Conservation (phyloP, 2,329 filamentous ascomycete genomes). For the Paracamarosporium sp. region DNA sequence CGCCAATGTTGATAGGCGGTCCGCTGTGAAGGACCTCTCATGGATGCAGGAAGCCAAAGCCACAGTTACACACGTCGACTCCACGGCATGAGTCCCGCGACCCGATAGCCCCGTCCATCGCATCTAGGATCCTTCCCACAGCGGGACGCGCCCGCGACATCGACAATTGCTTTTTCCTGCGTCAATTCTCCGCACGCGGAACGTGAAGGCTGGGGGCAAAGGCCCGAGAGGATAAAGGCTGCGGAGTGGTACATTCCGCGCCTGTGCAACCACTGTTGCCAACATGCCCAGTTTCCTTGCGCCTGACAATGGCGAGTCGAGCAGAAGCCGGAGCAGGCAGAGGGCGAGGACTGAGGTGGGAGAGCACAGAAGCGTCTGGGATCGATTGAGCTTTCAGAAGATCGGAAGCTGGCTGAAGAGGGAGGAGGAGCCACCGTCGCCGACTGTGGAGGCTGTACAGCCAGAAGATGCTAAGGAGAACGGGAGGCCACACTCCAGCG, state of each 20-base stretch:
- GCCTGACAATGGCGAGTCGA: constrained; percentile 35
- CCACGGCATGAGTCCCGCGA: constrained; percentile 43
- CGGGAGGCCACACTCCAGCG: constrained; percentile 42
- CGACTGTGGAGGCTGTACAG: constrained; percentile 14
- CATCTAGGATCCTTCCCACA: constrained; percentile 17
- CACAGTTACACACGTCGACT: constrained; percentile 34
- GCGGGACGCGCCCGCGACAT: constrained; percentile 13
- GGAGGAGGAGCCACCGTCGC: constrained; percentile 41
- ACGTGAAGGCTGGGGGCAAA: constrained; percentile 6
- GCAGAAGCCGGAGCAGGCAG: constrained; percentile 39
- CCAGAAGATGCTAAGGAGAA: constrained; percentile 38
- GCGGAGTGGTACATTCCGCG: constrained; percentile 22
- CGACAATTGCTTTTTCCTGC: constrained; percentile 15
- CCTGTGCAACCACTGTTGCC: constrained; percentile 17
- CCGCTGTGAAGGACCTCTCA: constrained; percentile 26
- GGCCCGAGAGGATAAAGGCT: constrained; percentile 19
- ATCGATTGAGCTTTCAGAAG: constrained; percentile 46
- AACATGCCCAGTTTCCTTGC: constrained; percentile 37
- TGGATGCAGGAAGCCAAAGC: constrained; percentile 32
- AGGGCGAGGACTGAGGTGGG: constrained; percentile 41
- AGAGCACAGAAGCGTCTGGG: constrained; percentile 46
- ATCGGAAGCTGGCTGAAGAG: constrained; percentile 50
- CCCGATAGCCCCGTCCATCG: constrained; percentile 34
- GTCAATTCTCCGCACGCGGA: constrained; percentile 3
- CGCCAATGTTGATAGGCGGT: constrained; percentile 15